A percentile compares a stretch with the other conserved stretches of the same genome.
Evolutionary conservation across 768 basidiomycete genomes (phyloP).

Genomic region (Rhizopogon vesiculosus): DNA sequence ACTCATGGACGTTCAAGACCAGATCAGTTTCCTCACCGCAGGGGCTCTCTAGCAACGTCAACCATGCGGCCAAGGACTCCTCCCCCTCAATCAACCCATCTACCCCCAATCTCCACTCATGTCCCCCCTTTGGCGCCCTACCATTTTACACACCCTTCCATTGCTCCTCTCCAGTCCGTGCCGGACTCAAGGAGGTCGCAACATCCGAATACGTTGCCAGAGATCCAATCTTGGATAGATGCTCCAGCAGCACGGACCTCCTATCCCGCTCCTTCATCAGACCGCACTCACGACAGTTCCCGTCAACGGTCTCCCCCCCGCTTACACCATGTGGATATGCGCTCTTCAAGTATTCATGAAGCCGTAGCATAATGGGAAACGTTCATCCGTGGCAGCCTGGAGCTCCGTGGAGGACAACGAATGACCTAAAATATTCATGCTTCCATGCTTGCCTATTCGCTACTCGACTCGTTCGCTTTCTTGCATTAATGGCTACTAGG

Average conservation of each 20-base stretch:
- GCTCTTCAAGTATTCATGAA: constrained; percentile 23
- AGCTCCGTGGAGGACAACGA: constrained; percentile 10
- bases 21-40: constrained; percentile 78
- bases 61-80: constrained; percentile 48
- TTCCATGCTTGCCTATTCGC: constrained; percentile 7
- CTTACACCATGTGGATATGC: constrained; percentile 29
- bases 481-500: constrained; percentile 16
- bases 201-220: constrained; percentile 37
- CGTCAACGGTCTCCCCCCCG: constrained; percentile 30
- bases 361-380: constrained; percentile 21
- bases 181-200: constrained; percentile 29
- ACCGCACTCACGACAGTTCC: constrained; percentile 26
- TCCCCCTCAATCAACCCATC: constrained; percentile 40
- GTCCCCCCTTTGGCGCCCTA: constrained; percentile 38
- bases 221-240: constrained; percentile 45
- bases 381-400: constrained; percentile 10
- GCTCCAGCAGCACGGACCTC: constrained; percentile 22
- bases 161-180: constrained; percentile 40
- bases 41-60: constrained; percentile 58
- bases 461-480: constrained; percentile 9
- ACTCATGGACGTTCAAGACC: constrained; percentile 77
- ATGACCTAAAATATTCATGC: constrained; percentile 2
- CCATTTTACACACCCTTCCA: constrained; percentile 49
- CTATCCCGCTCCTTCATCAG: constrained; percentile 21
- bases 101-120: constrained; percentile 41